A percentile compares a stretch with the other conserved stretches of the same genome.
Evolutionary conservation across 768 basidiomycete genomes (phyloP).

Genomic region (Rhodotorula graminis): DNA sequence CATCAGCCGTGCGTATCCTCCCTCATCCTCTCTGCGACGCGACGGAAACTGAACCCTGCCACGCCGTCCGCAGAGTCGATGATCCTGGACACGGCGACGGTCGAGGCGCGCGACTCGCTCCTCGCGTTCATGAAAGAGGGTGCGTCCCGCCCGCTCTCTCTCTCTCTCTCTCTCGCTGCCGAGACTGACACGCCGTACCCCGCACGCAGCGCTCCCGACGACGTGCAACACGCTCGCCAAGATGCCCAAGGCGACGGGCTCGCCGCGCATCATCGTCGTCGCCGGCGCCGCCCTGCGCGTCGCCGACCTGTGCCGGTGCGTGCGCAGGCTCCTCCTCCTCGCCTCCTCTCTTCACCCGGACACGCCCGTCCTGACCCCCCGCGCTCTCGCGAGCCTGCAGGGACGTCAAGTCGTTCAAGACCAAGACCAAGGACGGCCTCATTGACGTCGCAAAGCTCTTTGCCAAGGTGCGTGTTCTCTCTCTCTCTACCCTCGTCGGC

Average conservation of each 20-base stretch:
- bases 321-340: too few relatives aligned
- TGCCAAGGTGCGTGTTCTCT: constrained; percentile 55
- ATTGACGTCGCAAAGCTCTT: constrained; percentile 93
- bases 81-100: constrained; percentile 69
- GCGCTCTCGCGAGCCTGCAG: too few relatives aligned
- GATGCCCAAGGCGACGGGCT: constrained; percentile 68
- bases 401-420: constrained; percentile 44
- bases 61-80: constrained; percentile 57
- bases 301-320: constrained; percentile 72
- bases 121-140: constrained; percentile 71
- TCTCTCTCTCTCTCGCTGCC: neutral
- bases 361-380: too few relatives aligned
- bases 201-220: constrained; percentile 58
- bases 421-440: constrained; percentile 55
- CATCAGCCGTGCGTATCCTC: constrained; percentile 63
- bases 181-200: neutral
- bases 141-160: constrained; percentile 45
- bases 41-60: constrained; percentile 24
- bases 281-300: constrained; percentile 86
- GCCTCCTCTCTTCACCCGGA: too few relatives aligned
- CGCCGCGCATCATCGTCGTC: constrained; percentile 79
- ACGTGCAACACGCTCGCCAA: constrained; percentile 69
- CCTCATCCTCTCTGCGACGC: neutral
- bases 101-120: constrained; percentile 66
- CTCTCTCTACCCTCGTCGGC: too few relatives aligned